Evolutionary conservation across 1,284 basidiomycete genomes (phyloP), one percentile per base, ranked within the genome.

Genomic region (Veloporphyrellus conicus): DNA sequence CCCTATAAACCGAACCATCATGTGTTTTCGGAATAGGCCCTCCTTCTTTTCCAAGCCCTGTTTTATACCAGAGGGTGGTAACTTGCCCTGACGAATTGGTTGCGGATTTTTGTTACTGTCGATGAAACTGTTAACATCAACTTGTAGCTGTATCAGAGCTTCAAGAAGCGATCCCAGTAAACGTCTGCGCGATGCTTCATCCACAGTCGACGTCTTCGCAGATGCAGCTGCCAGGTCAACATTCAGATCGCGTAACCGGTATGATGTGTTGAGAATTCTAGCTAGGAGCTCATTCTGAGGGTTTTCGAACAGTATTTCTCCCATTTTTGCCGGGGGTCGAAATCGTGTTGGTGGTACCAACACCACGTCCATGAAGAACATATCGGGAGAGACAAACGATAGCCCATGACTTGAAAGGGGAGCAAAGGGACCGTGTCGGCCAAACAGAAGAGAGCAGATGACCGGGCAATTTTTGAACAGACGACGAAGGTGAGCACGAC

Each of bases 41-140:
- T 99, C 96, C 71, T 99, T 99, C 80, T 99, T 99, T 72, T 99
- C 96, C 56, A 99, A 72, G 12, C 87, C 81, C 68, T 99, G 96
- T 76, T 99, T 99, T 58, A 99, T 84, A 62, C 96, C 96, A 35
- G 86, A 78, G 18, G 94, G 92, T 19, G 94, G 93, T n/a, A 93
- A 73, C 63, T 92, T 93, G 16, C 95, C 95, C 64, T 91, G 87
- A 50, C 88, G 80, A 55, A 90, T 73, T 4, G 84, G 78, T 25
- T 84, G 75, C 2, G 96, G 94, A 64, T 99, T 99, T 74, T 98
- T 98, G 65, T 83, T 90, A 61, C 91, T 93, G 68, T 99, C 96
- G 68, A 99, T 90, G 70, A 97, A 97, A 64, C 88, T 93, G 68
- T 99, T 99, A 57, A 99, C 93, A 55, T 95, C 89, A 47, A 92